Evolutionary conservation across 2,329 filamentous ascomycete genomes (phyloP).

Genomic region (Cytospora chrysosperma): DNA sequence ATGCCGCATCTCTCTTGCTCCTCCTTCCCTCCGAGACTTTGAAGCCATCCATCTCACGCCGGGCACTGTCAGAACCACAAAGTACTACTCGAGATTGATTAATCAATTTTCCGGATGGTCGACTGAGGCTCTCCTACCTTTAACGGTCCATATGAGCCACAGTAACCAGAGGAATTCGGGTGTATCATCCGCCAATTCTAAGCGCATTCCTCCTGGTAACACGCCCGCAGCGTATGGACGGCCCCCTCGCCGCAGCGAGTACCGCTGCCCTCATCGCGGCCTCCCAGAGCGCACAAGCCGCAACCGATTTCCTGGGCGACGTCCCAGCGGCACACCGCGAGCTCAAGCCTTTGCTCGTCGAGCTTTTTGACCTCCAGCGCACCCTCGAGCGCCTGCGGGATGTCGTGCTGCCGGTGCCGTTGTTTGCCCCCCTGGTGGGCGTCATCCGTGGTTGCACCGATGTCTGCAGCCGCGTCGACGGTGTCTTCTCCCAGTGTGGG

Average conservation of each 20-base stretch:
- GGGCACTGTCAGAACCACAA: not conserved
- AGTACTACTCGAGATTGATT: not conserved
- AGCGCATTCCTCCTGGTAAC: not conserved
- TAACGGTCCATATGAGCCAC: not conserved
- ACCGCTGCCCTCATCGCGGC: constrained; percentile 18
- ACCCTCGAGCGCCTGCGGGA: constrained; percentile 10
- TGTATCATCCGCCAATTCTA: not conserved
- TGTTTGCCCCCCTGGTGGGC: constrained; percentile 6
- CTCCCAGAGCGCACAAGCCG: constrained; percentile 10
- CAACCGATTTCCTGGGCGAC: constrained; percentile 15
- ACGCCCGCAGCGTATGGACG: constrained; percentile 15
- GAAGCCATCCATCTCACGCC: not conserved
- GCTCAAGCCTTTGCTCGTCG: constrained; percentile 17
- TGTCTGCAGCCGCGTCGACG: constrained; percentile 16
- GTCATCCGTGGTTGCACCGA: constrained; percentile 18
- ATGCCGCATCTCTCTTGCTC: not conserved
- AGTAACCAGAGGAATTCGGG: not conserved
- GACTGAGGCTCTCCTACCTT: not conserved
- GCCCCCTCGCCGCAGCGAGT: constrained; percentile 17
- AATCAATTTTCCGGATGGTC: not conserved
- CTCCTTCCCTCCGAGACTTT: not conserved
- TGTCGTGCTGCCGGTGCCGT: not conserved
- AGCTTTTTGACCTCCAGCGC: constrained; percentile 12
- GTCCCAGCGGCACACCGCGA: constrained; percentile 20
- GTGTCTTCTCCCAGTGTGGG: constrained; percentile 15